Conservation (phyloP, 2,329 filamentous ascomycete genomes). For the Colletotrichum australisinense region DNA sequence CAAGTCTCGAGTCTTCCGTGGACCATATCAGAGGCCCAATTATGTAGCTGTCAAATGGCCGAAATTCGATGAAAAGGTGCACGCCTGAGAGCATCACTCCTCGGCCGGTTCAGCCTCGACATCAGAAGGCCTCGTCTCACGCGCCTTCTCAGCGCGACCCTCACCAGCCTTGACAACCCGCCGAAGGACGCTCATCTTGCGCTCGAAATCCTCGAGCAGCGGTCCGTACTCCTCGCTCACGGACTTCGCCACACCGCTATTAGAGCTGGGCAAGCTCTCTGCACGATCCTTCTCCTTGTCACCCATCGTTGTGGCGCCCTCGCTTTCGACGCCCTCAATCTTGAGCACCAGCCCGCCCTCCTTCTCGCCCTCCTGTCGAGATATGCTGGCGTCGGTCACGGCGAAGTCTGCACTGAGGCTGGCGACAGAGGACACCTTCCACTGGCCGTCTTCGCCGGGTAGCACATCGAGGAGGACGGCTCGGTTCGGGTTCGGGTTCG, state of each 20-base stretch:
- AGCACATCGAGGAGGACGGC: conserved; percentile 68
- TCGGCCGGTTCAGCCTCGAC: conserved; percentile 32
- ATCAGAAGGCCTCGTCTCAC: neutral
- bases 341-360: conserved; percentile 64
- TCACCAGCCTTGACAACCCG: conserved; percentile 65
- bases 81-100: conserved; percentile 31
- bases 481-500: conserved; percentile 47
- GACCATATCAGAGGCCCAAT: neutral
- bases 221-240: conserved; percentile 60
- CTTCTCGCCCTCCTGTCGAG: conserved; percentile 51
- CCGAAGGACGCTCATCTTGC: conserved; percentile 65
- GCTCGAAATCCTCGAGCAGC: conserved; percentile 68
- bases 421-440: conserved; percentile 73
- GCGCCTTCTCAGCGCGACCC: conserved; percentile 25
- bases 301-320: conserved; percentile 39
- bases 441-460: conserved; percentile 52
- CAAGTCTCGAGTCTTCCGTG: neutral
- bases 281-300: conserved; percentile 18
- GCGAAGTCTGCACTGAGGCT: conserved; percentile 82
- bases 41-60: neutral
- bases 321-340: conserved; percentile 66
- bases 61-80: neutral
- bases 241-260: conserved; percentile 43
- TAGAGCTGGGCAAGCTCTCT: conserved; percentile 38
- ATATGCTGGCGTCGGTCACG: conserved; percentile 59